phyloP scores from a whole-genome alignment of 2,329 filamentous ascomycete species.

The Amylocarpus encephaloides region DNA sequence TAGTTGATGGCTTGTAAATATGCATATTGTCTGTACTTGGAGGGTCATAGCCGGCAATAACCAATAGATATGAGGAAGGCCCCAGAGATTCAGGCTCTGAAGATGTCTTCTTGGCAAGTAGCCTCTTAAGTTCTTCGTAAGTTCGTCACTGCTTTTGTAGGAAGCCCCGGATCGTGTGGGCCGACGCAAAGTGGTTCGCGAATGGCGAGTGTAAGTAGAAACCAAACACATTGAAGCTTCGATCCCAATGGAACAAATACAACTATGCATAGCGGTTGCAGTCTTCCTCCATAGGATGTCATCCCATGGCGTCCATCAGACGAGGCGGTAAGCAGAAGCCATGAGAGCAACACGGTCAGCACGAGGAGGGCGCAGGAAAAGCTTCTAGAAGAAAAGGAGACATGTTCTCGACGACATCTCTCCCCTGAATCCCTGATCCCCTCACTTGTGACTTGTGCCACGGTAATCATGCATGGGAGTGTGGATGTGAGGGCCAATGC shows the following conservation, averaged over 20 bases:
- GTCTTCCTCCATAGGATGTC: no score
- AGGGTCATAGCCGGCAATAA: not conserved
- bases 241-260: not conserved
- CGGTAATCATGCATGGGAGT: not conserved
- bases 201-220: not conserved
- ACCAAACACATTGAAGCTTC: not conserved
- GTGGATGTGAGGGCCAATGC: not conserved
- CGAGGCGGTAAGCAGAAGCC: not conserved
- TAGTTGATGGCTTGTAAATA: not conserved
- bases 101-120: not conserved
- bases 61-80: no score
- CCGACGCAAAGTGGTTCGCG: not conserved
- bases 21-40: not conserved
- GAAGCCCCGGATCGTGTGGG: not conserved
- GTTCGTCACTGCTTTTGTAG: not conserved
- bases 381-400: conserved; percentile 7
- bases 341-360: not conserved
- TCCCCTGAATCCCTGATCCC: not conserved
- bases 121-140: no score
- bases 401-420: not conserved
- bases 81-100: not conserved
- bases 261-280: no score
- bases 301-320: not conserved
- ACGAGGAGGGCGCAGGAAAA: not conserved
- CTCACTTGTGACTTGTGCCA: not conserved